Evolutionary conservation across 2,329 filamentous ascomycete genomes (phyloP).

Genomic region (Cladosporium sp.): DNA sequence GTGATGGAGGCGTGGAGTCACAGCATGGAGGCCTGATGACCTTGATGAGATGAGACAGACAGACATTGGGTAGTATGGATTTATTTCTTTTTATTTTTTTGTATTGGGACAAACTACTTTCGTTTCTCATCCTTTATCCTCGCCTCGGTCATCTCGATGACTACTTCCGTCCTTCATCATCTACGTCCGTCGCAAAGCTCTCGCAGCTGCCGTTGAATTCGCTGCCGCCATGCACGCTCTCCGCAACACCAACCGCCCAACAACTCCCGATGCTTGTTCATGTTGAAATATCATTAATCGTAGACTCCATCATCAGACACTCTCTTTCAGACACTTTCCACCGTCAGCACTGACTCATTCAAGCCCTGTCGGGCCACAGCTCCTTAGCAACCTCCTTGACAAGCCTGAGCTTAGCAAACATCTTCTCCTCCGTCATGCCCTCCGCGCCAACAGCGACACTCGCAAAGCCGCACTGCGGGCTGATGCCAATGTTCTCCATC

Average conservation of each 20-base stretch:
- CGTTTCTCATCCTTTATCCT: too few species aligned
- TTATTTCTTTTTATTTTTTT: too few species aligned
- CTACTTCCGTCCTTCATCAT: too few species aligned
- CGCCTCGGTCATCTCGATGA: too few species aligned
- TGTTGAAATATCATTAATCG: slow-evolving; percentile 13
- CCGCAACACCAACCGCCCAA: background rate
- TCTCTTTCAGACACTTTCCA: background rate
- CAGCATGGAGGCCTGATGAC: too few species aligned
- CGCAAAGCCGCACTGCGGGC: slow-evolving; percentile 34
- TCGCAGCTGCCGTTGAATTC: slow-evolving; percentile 10
- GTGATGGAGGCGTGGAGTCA: too few species aligned
- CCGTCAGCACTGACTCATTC: background rate
- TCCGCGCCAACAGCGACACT: slow-evolving; percentile 32
- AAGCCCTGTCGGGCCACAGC: slow-evolving; percentile 31
- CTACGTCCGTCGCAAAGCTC: background rate
- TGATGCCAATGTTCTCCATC: slow-evolving; percentile 33
- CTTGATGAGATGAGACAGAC: too few species aligned
- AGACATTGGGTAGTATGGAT: too few species aligned
- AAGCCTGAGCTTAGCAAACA: slow-evolving; percentile 33
- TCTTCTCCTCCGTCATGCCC: slow-evolving; percentile 34
- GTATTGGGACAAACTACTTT: too few species aligned
- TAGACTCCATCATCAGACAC: background rate
- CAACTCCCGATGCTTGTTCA: slow-evolving; percentile 6
- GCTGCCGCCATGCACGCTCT: background rate
- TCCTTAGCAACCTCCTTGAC: slow-evolving; percentile 32